Base-by-base conservation (phyloP, 2,329 filamentous ascomycete species). In the Fusarium succisae region DNA sequence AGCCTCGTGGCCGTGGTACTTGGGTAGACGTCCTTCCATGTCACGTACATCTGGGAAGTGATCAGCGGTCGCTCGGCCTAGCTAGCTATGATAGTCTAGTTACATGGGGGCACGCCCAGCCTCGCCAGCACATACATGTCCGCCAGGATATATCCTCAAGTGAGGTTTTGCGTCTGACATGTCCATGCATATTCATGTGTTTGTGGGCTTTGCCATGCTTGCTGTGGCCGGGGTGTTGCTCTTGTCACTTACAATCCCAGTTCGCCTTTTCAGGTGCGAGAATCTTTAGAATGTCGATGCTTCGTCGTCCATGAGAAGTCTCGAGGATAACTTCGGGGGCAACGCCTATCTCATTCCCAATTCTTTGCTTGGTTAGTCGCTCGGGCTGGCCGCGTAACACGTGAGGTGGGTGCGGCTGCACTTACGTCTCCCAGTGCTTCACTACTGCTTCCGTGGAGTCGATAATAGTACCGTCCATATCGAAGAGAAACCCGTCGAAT, bases 221-320 rank as follows among this genome's bases (percentile, higher is more conserved):
- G 44, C 45, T 48, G 30, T 44, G 35, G 24, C 48, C 32, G 20
- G 18, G 32, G 20, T 22, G 26, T 43, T 35, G 22, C 20, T 26
- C 39, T 17, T 30, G 11, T 51, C 53, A 90, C 93, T 85, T 84
- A 97, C 94, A 98, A 74, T 98, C 94, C 94, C 93, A 96, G 77
- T 92, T 98, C 47, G 96, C 96, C 81, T 94, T 94, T 76, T 93
- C 91, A 22, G 94, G 93, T 71, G 94, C 92, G 66, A 98, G 89
- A 35, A 95, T 86, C 81, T 90, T 90, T 66, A 99, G 87, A 6
- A 93, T 91, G 78, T 99, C 96, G 79, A 98, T 98, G 75, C 91
- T 94, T 66, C 96, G 88, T 68, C 96, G 91, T 70, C 96, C 96
- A 83, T 99, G 96, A 10, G 95, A 98, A 15, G 94, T 97, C 78